Conservation (phyloP, 495 filamentous ascomycete genomes). For the Letharia columbiana region DNA sequence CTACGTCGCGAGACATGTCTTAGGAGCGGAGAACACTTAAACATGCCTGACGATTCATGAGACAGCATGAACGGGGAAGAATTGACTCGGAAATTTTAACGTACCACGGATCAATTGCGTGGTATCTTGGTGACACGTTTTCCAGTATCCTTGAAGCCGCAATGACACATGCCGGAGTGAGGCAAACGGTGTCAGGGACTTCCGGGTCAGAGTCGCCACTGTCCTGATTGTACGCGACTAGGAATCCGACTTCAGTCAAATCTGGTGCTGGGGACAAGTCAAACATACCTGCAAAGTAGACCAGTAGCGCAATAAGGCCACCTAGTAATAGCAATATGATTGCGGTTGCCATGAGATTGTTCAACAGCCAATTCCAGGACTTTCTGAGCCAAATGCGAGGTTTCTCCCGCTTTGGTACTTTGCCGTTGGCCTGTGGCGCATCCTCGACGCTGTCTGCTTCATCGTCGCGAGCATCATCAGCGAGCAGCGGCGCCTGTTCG, state of each 20-base stretch:
- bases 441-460: constrained; percentile 14
- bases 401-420: constrained; percentile 7
- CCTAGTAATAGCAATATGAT: constrained; percentile 22
- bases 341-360: constrained; percentile 20
- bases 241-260: neutral
- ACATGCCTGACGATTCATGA: no score
- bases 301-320: constrained; percentile 21
- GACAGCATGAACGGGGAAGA: no score
- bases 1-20: no score
- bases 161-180: constrained; percentile 57
- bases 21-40: no score
- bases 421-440: constrained; percentile 2
- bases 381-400: constrained; percentile 8
- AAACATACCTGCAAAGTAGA: constrained; percentile 22
- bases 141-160: constrained; percentile 60
- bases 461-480: constrained; percentile 17
- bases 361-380: constrained; percentile 19
- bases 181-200: constrained; percentile 32
- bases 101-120: constrained; percentile 54
- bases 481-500: constrained; percentile 24
- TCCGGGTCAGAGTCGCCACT: constrained; percentile 7
- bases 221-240: constrained; percentile 13
- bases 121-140: constrained; percentile 56
- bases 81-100: no score
- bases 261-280: neutral